Percentiles rank a stretch among this genome's conserved stretches.
phyloP scores from a whole-genome alignment of 805 yeast species.

The Blastobotrys mokoenaii region DNA sequence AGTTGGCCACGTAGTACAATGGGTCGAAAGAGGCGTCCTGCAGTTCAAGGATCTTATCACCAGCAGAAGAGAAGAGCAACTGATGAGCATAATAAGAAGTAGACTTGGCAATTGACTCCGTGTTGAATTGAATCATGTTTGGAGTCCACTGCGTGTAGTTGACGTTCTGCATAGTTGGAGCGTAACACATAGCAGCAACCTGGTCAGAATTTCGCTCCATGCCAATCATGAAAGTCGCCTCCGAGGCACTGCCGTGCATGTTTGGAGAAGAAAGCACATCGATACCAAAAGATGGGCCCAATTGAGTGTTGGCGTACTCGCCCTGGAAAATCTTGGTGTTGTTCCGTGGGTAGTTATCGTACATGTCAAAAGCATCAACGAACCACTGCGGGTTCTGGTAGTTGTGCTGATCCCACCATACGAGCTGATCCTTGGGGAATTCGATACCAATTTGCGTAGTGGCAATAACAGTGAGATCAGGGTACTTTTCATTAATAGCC shows the following conservation, averaged over 20 bases:
- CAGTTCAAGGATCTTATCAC: not conserved
- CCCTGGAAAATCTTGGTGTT: conserved; percentile 1
- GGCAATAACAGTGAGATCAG: not conserved
- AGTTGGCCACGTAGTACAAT: not conserved
- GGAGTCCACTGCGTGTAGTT: conserved; percentile 1
- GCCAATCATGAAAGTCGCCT: not conserved
- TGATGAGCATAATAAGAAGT: conserved; percentile 1
- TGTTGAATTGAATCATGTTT: not conserved
- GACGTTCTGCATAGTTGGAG: not conserved
- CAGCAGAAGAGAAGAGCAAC: not conserved
- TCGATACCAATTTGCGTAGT: not conserved
- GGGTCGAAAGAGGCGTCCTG: not conserved
- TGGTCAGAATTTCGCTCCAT: conserved; percentile 1
- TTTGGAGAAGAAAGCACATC: not conserved
- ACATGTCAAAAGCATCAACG: not conserved
- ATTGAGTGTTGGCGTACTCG: not conserved
- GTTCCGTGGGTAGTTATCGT: not conserved
- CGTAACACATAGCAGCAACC: not conserved
- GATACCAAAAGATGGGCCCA: not conserved
- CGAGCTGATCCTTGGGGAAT: not conserved
- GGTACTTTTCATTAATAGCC: not conserved
- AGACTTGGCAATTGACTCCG: not conserved
- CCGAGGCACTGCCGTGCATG: not conserved
- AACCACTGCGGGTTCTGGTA: not conserved
- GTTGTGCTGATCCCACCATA: conserved; percentile 1